A percentile compares a stretch with the other conserved stretches of the same genome.
Evolutionary conservation across 1,284 basidiomycete genomes (phyloP).

Genomic region (Cystobasidium pallidum): DNA sequence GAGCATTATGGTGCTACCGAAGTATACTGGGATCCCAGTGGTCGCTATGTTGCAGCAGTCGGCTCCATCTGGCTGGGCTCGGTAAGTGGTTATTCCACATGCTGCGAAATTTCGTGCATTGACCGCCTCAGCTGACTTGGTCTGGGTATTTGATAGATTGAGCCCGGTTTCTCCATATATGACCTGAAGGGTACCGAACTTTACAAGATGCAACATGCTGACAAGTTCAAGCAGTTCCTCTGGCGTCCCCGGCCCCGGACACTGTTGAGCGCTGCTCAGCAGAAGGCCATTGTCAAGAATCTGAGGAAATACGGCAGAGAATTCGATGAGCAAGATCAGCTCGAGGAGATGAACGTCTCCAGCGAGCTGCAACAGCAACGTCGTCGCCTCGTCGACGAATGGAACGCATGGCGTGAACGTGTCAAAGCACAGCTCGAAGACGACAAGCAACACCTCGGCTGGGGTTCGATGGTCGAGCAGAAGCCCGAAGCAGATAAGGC

Average conservation of each 20-base stretch:
- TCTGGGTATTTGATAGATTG: constrained; percentile 66
- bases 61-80: constrained; percentile 95
- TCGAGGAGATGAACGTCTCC: constrained; percentile 90
- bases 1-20: constrained; percentile 99
- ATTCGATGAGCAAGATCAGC: constrained; percentile 96
- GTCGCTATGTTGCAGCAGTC: constrained; percentile 88
- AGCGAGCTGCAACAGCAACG: constrained; percentile 90
- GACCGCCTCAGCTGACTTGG: constrained; percentile 8
- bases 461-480: constrained; percentile 57
- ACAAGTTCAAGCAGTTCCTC: constrained; percentile 98
- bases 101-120: too few relatives aligned
- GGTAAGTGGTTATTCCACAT: constrained; percentile 61
- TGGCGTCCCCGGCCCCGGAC: constrained; percentile 94
- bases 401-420: constrained; percentile 83
- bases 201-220: constrained; percentile 76
- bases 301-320: constrained; percentile 86
- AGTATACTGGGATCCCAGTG: constrained; percentile 97
- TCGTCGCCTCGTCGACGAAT: constrained; percentile 92
- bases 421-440: constrained; percentile 62
- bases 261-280: constrained; percentile 83
- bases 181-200: constrained; percentile 95
- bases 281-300: constrained; percentile 84
- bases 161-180: constrained; percentile 96
- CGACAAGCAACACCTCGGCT: constrained; percentile 64
- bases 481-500: constrained; percentile 60